These are phyloP conservation scores for Massarina eburnea DNA, from an alignment of 2,329 filamentous ascomycete genomes.

Conservation along the genomic window DNA sequence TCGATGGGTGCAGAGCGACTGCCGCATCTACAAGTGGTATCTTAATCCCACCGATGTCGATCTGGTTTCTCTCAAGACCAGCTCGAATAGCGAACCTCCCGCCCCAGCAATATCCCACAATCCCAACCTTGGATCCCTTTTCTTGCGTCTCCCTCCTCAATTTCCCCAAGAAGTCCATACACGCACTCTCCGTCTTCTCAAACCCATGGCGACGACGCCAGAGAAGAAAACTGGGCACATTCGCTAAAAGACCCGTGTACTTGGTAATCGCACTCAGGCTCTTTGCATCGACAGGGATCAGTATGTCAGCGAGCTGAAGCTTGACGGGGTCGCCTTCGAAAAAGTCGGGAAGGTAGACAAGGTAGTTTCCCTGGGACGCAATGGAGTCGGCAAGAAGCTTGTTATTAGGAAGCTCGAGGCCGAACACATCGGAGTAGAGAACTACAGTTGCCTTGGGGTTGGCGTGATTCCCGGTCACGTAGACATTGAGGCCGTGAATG, in stretches of 20 bases:
- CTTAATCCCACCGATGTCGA: slow-evolving; percentile 38
- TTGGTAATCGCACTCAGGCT: slow-evolving; percentile 40
- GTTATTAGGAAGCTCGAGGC: slow-evolving; percentile 26
- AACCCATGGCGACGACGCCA: slow-evolving; percentile 38
- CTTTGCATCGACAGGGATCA: slow-evolving; percentile 40
- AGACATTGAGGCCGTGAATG: slow-evolving; percentile 24
- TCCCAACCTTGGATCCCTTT: slow-evolving; percentile 16
- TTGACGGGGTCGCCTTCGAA: slow-evolving; percentile 24
- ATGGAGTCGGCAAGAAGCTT: slow-evolving; percentile 28
- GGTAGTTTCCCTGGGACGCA: slow-evolving; percentile 20
- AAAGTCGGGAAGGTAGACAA: slow-evolving; percentile 29
- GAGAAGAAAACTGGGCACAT: slow-evolving; percentile 18
- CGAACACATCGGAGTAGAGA: slow-evolving; percentile 28
- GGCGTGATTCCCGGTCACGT: slow-evolving; percentile 19
- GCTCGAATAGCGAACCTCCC: slow-evolving; percentile 27
- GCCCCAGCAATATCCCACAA: slow-evolving; percentile 43
- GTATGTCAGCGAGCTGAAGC: slow-evolving; percentile 34
- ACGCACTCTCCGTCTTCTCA: slow-evolving; percentile 33
- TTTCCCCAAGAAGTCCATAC: slow-evolving; percentile 37
- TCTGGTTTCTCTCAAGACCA: slow-evolving; percentile 30
- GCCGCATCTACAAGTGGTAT: slow-evolving; percentile 42
- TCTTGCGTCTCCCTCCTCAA: slow-evolving; percentile 34
- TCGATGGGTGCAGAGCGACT: slow-evolving; percentile 43
- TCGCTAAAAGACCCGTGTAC: slow-evolving; percentile 44
- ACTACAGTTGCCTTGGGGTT: slow-evolving; percentile 21